phyloP scores from a whole-genome alignment of 495 filamentous ascomycete species.

The Gamarada debralockiae region DNA sequence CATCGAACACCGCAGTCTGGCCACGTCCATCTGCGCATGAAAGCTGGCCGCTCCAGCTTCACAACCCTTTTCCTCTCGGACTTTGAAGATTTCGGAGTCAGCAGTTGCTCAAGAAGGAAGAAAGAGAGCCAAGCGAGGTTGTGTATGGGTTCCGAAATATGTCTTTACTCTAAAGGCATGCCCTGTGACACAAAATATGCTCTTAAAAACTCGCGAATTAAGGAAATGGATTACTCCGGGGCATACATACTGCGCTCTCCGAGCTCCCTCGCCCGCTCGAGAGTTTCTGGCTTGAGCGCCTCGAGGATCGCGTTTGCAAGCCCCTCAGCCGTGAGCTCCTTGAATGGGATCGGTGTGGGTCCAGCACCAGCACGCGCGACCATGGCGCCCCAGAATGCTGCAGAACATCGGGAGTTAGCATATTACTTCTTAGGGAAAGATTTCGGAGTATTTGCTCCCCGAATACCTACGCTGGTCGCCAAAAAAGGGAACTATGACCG shows the following conservation, averaged over 20 bases:
- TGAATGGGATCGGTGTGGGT: conserved; percentile 69
- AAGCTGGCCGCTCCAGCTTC: conserved; percentile 37
- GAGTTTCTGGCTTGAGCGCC: conserved; percentile 43
- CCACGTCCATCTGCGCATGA: conserved; percentile 52
- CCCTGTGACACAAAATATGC: too few species aligned
- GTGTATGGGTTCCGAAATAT: too few species aligned
- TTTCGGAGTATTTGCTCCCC: background rate
- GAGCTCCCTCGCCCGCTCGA: conserved; percentile 10
- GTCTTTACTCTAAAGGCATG: too few species aligned
- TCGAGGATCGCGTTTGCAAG: conserved; percentile 66
- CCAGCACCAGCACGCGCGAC: conserved; percentile 68
- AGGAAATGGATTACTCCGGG: too few species aligned
- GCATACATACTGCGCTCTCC: background rate
- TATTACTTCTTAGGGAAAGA: conserved; percentile 7
- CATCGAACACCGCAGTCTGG: conserved; percentile 47
- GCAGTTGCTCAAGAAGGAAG: too few species aligned
- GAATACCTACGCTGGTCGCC: conserved; percentile 62
- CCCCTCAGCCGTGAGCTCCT: conserved; percentile 59
- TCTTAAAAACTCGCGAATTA: too few species aligned
- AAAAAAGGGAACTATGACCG: conserved; percentile 78
- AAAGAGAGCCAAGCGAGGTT: too few species aligned
- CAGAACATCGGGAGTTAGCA: conserved; percentile 21
- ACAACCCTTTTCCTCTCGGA: conserved; percentile 14
- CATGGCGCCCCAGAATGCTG: conserved; percentile 77
- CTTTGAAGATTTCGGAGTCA: background rate